Evolutionary conservation across 2,329 filamentous ascomycete genomes (phyloP), one percentile per base, ranked within the genome.

Genomic region (Aspergillus melleus): DNA sequence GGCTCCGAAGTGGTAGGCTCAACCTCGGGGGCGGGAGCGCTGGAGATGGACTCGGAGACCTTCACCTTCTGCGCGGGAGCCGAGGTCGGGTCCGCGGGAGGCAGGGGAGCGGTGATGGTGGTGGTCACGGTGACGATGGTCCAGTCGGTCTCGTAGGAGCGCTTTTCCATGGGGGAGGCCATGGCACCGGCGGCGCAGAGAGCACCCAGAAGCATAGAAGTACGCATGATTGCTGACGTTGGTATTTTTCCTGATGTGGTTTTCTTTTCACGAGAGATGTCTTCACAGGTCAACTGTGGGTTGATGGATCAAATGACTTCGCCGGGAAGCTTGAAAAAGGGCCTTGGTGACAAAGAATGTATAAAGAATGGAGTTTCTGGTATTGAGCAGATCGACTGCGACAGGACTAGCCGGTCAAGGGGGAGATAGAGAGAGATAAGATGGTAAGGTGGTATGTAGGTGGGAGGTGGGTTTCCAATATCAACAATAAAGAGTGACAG

Each of bases 381-480:
- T 63, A 65, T 68, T 59, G 59, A 58, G 69, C 74, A 76, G 74
- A 72, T 74, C 73, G 68, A 74, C 72, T 74, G 72, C 66, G 57
- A 62, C 54, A 60, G 59, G 60, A 65, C 49, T 51, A 24, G 52
- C 19, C 24, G 53, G 53, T 46, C 51, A 55, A 42, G 46, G 36
- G 44, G 9, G 52, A 22, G 44, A 8, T 4, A 24, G 24, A 49
- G 30, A 46, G 32, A 36, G 32, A 36, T 36, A 16, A 16, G 14
- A 36, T 19, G 42, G 52, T 49, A 52, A 53, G 24, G 54, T 62
- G 57, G 57, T 60, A 53, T 65, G 53, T 65, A 64, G 57, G 63
- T 39, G 46, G 59, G 36, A 4, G 36, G 36, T 8, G 36, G 16
- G 36, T 57, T 49, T 61, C 60, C 59, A 61, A 55, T 62, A 60